Conservation (phyloP, 2,329 filamentous ascomycete genomes). For the Trichophyton benhamiae region DNA sequence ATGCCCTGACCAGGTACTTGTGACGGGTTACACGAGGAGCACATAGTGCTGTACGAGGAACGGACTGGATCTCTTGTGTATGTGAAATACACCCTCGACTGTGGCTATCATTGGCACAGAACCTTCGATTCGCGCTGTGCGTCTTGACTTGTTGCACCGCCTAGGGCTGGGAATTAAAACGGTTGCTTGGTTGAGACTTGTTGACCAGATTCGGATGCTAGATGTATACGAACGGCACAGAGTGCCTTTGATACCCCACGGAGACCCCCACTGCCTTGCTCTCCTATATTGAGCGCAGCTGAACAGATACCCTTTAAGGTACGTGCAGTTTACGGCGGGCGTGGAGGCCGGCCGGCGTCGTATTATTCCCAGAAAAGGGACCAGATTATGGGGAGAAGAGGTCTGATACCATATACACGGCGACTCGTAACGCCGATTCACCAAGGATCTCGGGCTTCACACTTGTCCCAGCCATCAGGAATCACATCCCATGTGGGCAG, state of each 20-base stretch:
- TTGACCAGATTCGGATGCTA: neutral
- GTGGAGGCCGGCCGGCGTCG: neutral
- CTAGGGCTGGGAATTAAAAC: neutral
- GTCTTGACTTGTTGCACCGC: neutral
- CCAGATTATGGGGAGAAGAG: no score
- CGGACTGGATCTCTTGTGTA: neutral
- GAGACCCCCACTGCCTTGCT: neutral
- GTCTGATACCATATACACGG: neutral
- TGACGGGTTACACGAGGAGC: neutral
- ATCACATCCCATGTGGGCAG: neutral
- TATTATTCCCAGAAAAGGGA: no score
- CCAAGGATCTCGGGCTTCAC: neutral
- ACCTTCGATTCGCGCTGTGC: neutral
- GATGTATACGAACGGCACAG: neutral
- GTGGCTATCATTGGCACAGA: neutral
- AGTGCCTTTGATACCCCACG: neutral
- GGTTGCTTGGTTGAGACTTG: neutral
- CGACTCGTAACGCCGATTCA: neutral
- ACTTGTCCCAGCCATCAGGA: neutral
- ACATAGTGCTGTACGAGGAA: conserved; percentile 3
- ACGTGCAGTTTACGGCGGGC: neutral
- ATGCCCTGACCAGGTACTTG: neutral
- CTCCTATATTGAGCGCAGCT: neutral
- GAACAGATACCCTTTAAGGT: neutral
- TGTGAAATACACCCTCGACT: neutral